Base-by-base conservation (phyloP, 495 filamentous ascomycete species). In the Beverwykella pulmonaria region DNA sequence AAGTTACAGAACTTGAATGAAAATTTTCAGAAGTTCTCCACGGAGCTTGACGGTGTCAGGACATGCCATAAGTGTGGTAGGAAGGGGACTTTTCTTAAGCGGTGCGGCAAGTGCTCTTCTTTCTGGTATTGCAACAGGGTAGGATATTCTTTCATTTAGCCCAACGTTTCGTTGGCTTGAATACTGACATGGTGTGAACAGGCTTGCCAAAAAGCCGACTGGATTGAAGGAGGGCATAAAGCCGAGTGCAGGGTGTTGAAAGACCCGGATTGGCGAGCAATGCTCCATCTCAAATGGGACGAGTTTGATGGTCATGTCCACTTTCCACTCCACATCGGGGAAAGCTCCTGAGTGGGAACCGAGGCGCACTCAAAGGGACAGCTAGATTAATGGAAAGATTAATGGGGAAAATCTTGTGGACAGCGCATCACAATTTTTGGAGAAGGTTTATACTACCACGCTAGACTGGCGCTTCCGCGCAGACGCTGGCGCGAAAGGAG, bases 41-140 rank as follows among this genome's bases (percentile, higher is more conserved):
- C 39, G 23, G 63, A 68, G 32, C 5, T 57, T 53, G 57, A 70
- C 15, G 62, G 62, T 39, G 22, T 65, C 53, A 65, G 62, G 30
- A 65, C 27, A 58, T 65, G 70, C 52, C 65, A 69, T 25, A 72
- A 66, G 22, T 77, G 71, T 53, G 68, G 53, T 34, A 66, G 72
- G 56, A 70, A 72, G 66, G 68, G 27, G 50, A 49, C 56, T 26
- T 72, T 62, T 54, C 29, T 74, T 25, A 41, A 74, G 49, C 29
- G 48, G 57, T 76, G 61, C 60, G 57, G 26, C 34, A 75, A 59
- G 44, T 74, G 74, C 61, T 60, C 53, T 12, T 65, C 25, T 57
- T 75, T 76, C 62, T 77, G 71, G 73, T 77, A 77, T 69, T 76
- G 69, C 52, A 48, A 74, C 47, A 68, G 47, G 71, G 71, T 76